Conservation (phyloP, 768 basidiomycete genomes). For the Tephrocybe rancida region DNA sequence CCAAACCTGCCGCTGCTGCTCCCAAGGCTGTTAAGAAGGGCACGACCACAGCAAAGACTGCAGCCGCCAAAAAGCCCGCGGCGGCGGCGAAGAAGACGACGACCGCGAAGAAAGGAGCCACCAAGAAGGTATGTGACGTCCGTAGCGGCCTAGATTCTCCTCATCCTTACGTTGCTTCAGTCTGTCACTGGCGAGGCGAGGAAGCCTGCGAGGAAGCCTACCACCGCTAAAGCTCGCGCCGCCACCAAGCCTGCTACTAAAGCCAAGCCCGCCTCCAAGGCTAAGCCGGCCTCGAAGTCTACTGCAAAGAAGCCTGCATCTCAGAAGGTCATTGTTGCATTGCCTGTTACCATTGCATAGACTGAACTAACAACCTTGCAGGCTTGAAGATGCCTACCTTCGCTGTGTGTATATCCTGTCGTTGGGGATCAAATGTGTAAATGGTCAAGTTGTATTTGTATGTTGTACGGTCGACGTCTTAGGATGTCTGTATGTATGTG, state of each 20-base stretch:
- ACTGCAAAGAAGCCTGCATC: conserved; percentile 23
- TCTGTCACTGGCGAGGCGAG: conserved; percentile 41
- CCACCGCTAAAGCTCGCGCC: conserved; percentile 25
- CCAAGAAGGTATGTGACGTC: conserved; percentile 56
- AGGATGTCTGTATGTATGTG: too few species aligned
- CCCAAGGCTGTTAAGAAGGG: conserved; percentile 26
- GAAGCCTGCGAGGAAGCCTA: conserved; percentile 27
- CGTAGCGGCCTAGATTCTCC: background rate
- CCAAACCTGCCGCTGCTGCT: conserved; percentile 13
- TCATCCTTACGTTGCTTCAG: conserved; percentile 19
- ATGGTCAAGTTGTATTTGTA: too few species aligned
- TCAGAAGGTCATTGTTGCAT: conserved; percentile 18
- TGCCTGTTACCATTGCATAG: too few species aligned
- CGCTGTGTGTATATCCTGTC: too few species aligned
- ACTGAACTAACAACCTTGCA: background rate
- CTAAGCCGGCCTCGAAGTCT: conserved; percentile 27
- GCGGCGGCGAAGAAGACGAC: conserved; percentile 27
- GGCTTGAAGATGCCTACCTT: background rate
- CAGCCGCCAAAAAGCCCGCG: conserved; percentile 26
- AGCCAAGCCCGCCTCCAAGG: conserved; percentile 30
- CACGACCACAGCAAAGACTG: conserved; percentile 23
- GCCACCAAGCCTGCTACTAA: conserved; percentile 21
- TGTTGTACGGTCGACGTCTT: too few species aligned
- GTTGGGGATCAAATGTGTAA: too few species aligned
- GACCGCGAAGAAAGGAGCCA: conserved; percentile 45